Evolutionary conservation across 345 rosid species (phyloP).

Genomic region (Gossypium bickii): DNA sequence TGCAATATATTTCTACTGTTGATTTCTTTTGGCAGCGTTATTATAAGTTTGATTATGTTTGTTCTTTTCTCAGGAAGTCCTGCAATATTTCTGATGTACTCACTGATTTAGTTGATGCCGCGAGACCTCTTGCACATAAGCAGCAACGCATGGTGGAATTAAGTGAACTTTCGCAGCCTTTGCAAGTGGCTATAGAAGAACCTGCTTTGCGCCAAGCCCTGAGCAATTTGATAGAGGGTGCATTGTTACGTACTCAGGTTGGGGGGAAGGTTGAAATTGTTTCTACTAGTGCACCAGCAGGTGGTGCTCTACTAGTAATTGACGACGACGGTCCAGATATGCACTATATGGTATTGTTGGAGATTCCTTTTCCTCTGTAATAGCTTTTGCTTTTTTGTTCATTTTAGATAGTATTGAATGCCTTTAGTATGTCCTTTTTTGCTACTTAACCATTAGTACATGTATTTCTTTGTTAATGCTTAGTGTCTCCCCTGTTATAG

Average conservation of each 20-base stretch:
- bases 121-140: slow-evolving; percentile 69
- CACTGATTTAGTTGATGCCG: slow-evolving; percentile 67
- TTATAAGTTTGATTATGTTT: slow-evolving; percentile 32
- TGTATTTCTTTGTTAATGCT: background rate
- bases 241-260: slow-evolving; percentile 74
- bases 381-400: background rate
- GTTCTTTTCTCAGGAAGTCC: slow-evolving; percentile 89
- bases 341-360: slow-evolving; percentile 77
- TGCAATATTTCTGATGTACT: slow-evolving; percentile 79
- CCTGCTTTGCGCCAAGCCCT: slow-evolving; percentile 84
- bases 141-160: slow-evolving; percentile 74
- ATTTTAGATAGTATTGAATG: background rate
- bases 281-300: slow-evolving; percentile 73
- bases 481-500: background rate
- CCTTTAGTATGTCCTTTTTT: background rate
- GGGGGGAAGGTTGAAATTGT: slow-evolving; percentile 74
- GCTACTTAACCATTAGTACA: background rate
- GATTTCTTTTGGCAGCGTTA: slow-evolving; percentile 2
- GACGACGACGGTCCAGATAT: slow-evolving; percentile 95
- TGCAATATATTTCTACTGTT: background rate
- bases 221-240: slow-evolving; percentile 95
- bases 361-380: background rate
- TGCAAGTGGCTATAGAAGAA: slow-evolving; percentile 83
- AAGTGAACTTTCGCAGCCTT: slow-evolving; percentile 41
- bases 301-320: slow-evolving; percentile 70